phyloP scores from a whole-genome alignment of 1,139 yeast genomes.

The Pichia sp. region DNA sequence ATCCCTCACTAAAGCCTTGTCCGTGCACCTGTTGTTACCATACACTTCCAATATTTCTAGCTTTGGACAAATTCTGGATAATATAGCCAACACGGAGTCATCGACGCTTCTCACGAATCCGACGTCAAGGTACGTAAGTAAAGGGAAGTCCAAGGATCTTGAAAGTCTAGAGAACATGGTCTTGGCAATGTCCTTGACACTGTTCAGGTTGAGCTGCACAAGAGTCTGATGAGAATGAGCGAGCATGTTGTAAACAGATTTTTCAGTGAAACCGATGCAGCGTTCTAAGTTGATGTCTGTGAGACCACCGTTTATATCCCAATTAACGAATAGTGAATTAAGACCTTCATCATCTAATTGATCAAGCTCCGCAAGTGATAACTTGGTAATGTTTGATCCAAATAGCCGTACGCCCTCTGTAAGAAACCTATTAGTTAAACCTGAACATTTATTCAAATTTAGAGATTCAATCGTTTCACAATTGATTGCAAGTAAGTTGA shows the following conservation, averaged over 20 bases:
- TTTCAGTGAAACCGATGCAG: slow-evolving; percentile 59
- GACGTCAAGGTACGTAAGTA: slow-evolving; percentile 56
- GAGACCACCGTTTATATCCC: slow-evolving; percentile 52
- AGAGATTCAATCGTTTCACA: slow-evolving; percentile 57
- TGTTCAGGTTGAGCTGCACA: slow-evolving; percentile 64
- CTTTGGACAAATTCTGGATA: slow-evolving; percentile 53
- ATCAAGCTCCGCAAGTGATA: slow-evolving; percentile 50
- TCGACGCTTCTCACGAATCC: slow-evolving; percentile 76
- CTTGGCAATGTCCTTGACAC: slow-evolving; percentile 51
- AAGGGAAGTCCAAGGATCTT: slow-evolving; percentile 38
- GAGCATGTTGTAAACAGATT: slow-evolving; percentile 51
- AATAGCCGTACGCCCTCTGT: slow-evolving; percentile 53
- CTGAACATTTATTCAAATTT: slow-evolving; percentile 64
- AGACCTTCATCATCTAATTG: slow-evolving; percentile 64
- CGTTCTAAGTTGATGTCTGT: slow-evolving; percentile 56
- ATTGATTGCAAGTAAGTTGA: slow-evolving; percentile 53
- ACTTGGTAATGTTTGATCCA: slow-evolving; percentile 44
- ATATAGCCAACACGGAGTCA: slow-evolving; percentile 47
- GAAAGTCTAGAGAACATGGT: slow-evolving; percentile 38
- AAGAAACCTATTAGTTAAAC: slow-evolving; percentile 58
- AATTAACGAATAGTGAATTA: slow-evolving; percentile 45
- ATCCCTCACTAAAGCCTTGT: slow-evolving; percentile 41
- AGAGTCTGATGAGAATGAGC: slow-evolving; percentile 60
- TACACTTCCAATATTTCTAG: slow-evolving; percentile 66
- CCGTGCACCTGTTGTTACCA: slow-evolving; percentile 67